A percentile compares a stretch with the other conserved stretches of the same genome.
phyloP scores from a whole-genome alignment of 116 monocot genomes.

The Papilionanthe hybrid region DNA sequence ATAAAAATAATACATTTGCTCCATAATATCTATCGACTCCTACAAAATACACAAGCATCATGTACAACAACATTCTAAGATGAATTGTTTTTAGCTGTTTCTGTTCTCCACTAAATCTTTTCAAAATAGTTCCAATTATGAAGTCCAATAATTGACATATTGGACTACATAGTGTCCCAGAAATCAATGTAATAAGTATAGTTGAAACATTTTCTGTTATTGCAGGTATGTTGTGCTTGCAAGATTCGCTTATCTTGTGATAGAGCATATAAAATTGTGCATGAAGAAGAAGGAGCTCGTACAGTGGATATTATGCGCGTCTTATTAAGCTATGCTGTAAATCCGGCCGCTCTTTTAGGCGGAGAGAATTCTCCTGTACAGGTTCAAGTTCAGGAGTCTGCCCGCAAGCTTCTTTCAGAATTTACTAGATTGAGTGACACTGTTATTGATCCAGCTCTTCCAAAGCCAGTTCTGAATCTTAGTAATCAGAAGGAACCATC shows the following conservation, averaged over 20 bases:
- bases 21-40: background rate
- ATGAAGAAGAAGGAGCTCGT: constrained; percentile 56
- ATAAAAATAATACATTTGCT: too few relatives aligned
- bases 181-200: background rate
- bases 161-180: background rate
- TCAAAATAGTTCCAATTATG: background rate
- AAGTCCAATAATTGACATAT: background rate
- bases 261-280: constrained; percentile 54
- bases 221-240: constrained; percentile 81
- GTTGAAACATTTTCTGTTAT: background rate
- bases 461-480: constrained; percentile 27
- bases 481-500: constrained; percentile 23
- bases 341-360: constrained; percentile 32
- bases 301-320: constrained; percentile 90
- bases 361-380: constrained; percentile 27
- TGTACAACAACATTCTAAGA: background rate
- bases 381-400: constrained; percentile 54
- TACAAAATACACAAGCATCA: background rate
- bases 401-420: constrained; percentile 59
- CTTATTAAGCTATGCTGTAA: constrained; percentile 67
- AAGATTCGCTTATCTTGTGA: constrained; percentile 74
- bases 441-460: constrained; percentile 45
- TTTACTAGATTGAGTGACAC: constrained; percentile 74
- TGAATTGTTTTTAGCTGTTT: background rate
- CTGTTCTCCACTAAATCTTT: background rate